Conservation (phyloP, 305 asterid species). For the Withania somnifera region DNA sequence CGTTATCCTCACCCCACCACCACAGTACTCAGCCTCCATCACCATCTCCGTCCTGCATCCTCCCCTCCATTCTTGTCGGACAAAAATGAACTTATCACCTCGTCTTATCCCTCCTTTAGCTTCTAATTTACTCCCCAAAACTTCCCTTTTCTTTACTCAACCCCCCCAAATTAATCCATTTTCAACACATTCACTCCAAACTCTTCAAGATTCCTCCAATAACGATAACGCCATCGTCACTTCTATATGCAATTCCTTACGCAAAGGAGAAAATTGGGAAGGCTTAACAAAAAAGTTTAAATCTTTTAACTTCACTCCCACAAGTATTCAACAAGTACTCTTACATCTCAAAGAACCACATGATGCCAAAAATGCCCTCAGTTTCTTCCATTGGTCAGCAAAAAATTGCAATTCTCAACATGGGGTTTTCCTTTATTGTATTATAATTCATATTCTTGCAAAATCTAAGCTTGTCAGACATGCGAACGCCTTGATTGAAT, state of each 20-base stretch:
- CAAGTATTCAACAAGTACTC: conserved; percentile 31
- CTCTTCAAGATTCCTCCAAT: conserved; percentile 3
- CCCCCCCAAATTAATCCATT: background rate
- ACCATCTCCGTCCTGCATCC: no score
- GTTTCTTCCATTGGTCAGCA: conserved; percentile 68
- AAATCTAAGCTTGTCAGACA: conserved; percentile 57
- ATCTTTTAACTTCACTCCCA: conserved; percentile 26
- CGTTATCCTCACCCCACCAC: no score
- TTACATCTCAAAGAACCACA: conserved; percentile 52
- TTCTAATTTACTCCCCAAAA: conserved; percentile 2
- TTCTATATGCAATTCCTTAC: conserved; percentile 36
- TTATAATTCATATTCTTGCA: conserved; percentile 57
- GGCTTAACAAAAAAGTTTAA: conserved; percentile 28
- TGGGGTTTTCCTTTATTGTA: conserved; percentile 40
- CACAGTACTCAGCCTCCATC: no score
- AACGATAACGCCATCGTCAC: conserved; percentile 10
- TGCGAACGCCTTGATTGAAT: conserved; percentile 54
- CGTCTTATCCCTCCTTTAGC: background rate
- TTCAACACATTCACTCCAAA: background rate
- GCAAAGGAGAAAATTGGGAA: conserved; percentile 41
- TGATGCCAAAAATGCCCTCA: conserved; percentile 51
- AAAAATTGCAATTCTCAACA: conserved; percentile 27
- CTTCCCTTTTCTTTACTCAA: background rate
- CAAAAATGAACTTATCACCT: conserved; percentile 6
- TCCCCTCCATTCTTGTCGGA: background rate